These are phyloP conservation scores for Conticribra weissflogii DNA, from an alignment of 108 stramenopile species.

Conservation along the genomic window DNA sequence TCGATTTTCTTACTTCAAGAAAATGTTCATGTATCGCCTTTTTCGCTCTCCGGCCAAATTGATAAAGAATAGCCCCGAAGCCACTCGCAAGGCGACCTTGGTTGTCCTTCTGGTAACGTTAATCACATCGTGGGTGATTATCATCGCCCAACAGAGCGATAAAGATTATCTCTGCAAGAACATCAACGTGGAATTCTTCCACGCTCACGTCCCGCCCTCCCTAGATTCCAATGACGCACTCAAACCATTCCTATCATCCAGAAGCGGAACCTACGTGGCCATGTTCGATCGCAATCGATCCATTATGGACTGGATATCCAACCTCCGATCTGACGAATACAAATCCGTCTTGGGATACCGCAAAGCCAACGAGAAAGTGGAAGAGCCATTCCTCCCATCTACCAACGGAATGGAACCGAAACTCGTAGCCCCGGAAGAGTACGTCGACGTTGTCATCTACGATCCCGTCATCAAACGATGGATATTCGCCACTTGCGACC, in stretches of 20 bases:
- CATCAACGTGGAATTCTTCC: constrained; percentile 8
- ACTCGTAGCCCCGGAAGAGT: not conserved
- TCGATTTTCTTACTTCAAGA: constrained; percentile 5
- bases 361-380: not conserved
- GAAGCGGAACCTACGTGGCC: constrained; percentile 11
- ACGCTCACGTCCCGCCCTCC: not conserved
- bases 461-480: not conserved
- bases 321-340: not conserved
- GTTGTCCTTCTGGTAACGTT: not conserved
- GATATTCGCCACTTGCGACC: constrained; percentile 8
- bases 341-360: not conserved
- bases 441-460: constrained; percentile 3
- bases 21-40: not conserved
- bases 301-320: not conserved
- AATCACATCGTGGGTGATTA: not conserved
- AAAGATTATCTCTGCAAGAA: not conserved
- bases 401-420: not conserved
- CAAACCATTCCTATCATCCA: constrained; percentile 2
- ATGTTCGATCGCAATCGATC: not conserved
- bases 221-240: not conserved
- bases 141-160: not conserved
- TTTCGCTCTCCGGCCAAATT: not conserved
- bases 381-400: not conserved
- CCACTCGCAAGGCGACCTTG: not conserved
- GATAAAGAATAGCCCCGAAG: not conserved